Percentiles rank a stretch among this genome's conserved stretches.
Evolutionary conservation across 2,329 filamentous ascomycete genomes (phyloP).

Genomic region (Diaporthe destruens): DNA sequence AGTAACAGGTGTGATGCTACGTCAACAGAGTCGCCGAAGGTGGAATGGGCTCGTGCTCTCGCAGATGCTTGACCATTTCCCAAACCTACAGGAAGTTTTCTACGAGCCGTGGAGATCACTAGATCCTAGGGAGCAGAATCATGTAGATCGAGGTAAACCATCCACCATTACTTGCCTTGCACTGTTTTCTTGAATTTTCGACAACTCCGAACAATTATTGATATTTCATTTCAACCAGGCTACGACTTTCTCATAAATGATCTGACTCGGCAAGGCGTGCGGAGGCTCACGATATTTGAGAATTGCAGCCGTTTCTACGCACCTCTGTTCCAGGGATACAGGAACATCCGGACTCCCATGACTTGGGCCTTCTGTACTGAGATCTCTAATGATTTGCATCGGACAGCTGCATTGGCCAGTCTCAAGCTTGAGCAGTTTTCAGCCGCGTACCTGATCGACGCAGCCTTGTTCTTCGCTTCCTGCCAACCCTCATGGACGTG

Average conservation of each 20-base stretch:
- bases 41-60: slow-evolving; percentile 40
- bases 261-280: neutral
- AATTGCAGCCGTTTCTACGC: slow-evolving; percentile 25
- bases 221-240: neutral
- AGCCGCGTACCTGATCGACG: slow-evolving; percentile 49
- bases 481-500: slow-evolving; percentile 46
- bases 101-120: slow-evolving; percentile 50
- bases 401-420: slow-evolving; percentile 41
- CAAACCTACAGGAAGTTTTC: slow-evolving; percentile 49
- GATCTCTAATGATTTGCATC: neutral
- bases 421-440: slow-evolving; percentile 48
- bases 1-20: slow-evolving; percentile 1
- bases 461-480: slow-evolving; percentile 48
- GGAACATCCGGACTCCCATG: no score
- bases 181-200: neutral
- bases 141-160: slow-evolving; percentile 32
- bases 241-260: slow-evolving; percentile 34
- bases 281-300: slow-evolving; percentile 42
- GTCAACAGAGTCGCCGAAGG: neutral
- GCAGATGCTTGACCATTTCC: slow-evolving; percentile 49
- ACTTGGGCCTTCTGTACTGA: no score
- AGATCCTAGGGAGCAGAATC: slow-evolving; percentile 40
- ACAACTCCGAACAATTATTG: neutral
- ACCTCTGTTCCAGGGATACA: neutral
- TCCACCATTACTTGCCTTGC: neutral